phyloP scores from a whole-genome alignment of 495 filamentous ascomycete genomes.

The Aspergillus asperescens region DNA sequence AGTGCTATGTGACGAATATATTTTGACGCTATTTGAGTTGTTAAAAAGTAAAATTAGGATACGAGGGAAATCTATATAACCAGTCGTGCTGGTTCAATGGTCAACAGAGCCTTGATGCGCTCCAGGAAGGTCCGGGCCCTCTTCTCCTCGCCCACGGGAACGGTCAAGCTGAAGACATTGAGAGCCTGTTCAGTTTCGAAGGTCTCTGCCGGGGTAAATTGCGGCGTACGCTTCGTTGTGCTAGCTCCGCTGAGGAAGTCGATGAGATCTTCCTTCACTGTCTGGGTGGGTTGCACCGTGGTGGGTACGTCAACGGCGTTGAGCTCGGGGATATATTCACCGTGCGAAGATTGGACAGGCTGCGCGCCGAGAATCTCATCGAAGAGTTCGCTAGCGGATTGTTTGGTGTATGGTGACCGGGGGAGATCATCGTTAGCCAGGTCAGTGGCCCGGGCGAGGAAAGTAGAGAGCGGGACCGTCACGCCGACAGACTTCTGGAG shows the following conservation, averaged over 20 bases:
- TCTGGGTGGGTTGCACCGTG: conserved; percentile 22
- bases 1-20: conserved; percentile 10
- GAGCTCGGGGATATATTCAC: conserved; percentile 68
- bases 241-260: conserved; percentile 62
- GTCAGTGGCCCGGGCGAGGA: conserved; percentile 76
- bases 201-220: not conserved
- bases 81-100: conserved; percentile 73
- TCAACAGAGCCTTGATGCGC: conserved; percentile 74
- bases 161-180: conserved; percentile 76
- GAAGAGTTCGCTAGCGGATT: conserved; percentile 78
- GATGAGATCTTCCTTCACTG: conserved; percentile 57
- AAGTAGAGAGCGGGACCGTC: conserved; percentile 76
- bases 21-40: conserved; percentile 7
- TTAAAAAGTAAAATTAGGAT: conserved; percentile 8
- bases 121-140: conserved; percentile 76
- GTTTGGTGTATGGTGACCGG: conserved; percentile 50
- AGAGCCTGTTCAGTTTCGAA: conserved; percentile 37
- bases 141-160: conserved; percentile 70
- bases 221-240: conserved; percentile 24
- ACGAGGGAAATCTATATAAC: conserved; percentile 46
- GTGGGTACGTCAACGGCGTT: conserved; percentile 48
- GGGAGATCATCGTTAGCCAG: conserved; percentile 85
- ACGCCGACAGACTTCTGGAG: conserved; percentile 69
- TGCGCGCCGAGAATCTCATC: conserved; percentile 77
- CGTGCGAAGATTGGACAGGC: conserved; percentile 47